phyloP scores from a whole-genome alignment of 2,329 filamentous ascomycete genomes.

The Alternaria gaisen region DNA sequence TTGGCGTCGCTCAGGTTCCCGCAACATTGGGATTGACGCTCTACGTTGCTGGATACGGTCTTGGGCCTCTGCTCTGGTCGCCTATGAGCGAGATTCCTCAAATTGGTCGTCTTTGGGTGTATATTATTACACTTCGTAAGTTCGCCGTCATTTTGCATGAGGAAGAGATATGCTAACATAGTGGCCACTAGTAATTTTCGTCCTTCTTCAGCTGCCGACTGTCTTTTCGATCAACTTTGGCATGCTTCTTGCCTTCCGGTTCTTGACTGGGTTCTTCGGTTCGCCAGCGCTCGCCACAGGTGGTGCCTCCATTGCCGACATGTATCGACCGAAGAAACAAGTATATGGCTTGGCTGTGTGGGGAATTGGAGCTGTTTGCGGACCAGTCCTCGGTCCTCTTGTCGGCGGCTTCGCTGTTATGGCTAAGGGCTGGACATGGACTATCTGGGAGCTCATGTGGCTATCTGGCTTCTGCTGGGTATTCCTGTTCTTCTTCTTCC shows the following conservation, averaged over 20 bases:
- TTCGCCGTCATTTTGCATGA: neutral
- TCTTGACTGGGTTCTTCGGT: slow-evolving; percentile 60
- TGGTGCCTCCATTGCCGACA: slow-evolving; percentile 57
- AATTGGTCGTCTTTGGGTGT: slow-evolving; percentile 55
- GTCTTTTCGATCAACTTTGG: slow-evolving; percentile 59
- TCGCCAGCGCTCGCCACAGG: slow-evolving; percentile 58
- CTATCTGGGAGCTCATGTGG: slow-evolving; percentile 56
- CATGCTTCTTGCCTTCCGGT: slow-evolving; percentile 61
- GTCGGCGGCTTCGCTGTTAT: slow-evolving; percentile 54
- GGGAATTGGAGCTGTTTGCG: slow-evolving; percentile 53
- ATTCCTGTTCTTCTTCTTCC: slow-evolving; percentile 53
- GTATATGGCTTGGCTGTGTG: slow-evolving; percentile 54
- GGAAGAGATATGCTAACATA: neutral
- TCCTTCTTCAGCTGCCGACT: slow-evolving; percentile 58
- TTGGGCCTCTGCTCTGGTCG: slow-evolving; percentile 48
- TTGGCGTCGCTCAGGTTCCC: slow-evolving; percentile 60
- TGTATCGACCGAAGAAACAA: slow-evolving; percentile 52
- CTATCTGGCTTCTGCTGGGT: slow-evolving; percentile 52
- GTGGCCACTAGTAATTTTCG: slow-evolving; percentile 51
- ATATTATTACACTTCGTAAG: slow-evolving; percentile 32
- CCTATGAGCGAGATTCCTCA: slow-evolving; percentile 60
- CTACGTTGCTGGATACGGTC: slow-evolving; percentile 42
- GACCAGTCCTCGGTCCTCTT: slow-evolving; percentile 55
- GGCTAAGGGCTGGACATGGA: slow-evolving; percentile 53
- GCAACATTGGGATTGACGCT: slow-evolving; percentile 57